Conservation (phyloP, 2,329 filamentous ascomycete species). For the Diaporthe ampelina region DNA sequence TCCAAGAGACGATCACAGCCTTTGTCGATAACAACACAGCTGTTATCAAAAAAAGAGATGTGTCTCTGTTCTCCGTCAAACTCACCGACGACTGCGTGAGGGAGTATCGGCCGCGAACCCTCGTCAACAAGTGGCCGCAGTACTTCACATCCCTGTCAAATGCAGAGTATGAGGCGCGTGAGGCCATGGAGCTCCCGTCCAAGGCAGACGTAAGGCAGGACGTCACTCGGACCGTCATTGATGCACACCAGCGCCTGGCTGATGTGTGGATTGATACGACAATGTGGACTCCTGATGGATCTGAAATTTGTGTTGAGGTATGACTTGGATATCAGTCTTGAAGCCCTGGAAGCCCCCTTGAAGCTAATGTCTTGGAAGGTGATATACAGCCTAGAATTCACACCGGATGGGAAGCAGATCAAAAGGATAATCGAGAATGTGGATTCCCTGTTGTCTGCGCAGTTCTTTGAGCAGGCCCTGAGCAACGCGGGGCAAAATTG, state of each 20-base stretch:
- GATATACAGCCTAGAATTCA: conserved; percentile 43
- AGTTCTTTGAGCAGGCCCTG: conserved; percentile 45
- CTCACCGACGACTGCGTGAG: conserved; percentile 43
- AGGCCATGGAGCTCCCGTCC: conserved; percentile 39
- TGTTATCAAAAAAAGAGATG: conserved; percentile 42
- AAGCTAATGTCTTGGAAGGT: conserved; percentile 25
- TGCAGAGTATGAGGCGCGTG: conserved; percentile 45
- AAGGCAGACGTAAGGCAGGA: conserved; percentile 42
- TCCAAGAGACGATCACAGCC: conserved; percentile 33
- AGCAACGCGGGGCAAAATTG: conserved; percentile 16
- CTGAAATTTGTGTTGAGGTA: conserved; percentile 41
- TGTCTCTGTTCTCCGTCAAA: conserved; percentile 41
- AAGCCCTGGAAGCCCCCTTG: not conserved
- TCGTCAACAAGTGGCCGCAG: conserved; percentile 43
- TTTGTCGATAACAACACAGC: conserved; percentile 43
- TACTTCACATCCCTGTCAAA: conserved; percentile 45
- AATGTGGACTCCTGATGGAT: conserved; percentile 39
- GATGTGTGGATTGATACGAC: conserved; percentile 44
- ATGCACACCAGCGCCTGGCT: conserved; percentile 35
- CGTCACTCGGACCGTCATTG: conserved; percentile 44
- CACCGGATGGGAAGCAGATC: conserved; percentile 43
- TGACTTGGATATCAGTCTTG: not conserved
- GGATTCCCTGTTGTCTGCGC: conserved; percentile 43
- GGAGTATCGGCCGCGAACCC: conserved; percentile 43
- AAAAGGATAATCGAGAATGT: conserved; percentile 44